A percentile compares a stretch with the other conserved stretches of the same genome.
Conservation (phyloP, 768 basidiomycete genomes). For the Pisolithus orientalis region DNA sequence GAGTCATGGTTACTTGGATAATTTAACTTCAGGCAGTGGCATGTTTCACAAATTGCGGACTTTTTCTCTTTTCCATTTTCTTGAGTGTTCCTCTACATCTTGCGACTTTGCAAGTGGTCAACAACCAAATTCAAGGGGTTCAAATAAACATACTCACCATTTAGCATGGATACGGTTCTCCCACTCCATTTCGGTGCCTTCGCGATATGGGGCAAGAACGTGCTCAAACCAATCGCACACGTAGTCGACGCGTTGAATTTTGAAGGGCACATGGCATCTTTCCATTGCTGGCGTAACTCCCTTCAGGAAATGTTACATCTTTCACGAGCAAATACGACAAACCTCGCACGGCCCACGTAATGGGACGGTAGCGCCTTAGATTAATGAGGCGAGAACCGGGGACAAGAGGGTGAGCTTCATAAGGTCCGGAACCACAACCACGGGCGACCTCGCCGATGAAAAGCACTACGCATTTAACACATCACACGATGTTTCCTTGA, state of each 20-base stretch:
- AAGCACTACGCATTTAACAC: conserved; percentile 19
- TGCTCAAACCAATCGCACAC: conserved; percentile 37
- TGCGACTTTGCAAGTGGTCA: background rate
- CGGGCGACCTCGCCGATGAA: conserved; percentile 27
- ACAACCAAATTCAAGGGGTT: too few species aligned
- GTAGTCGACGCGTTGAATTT: conserved; percentile 27
- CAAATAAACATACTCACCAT: conserved; percentile 13
- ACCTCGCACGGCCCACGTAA: conserved; percentile 39
- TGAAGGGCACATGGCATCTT: conserved; percentile 38
- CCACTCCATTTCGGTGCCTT: conserved; percentile 23
- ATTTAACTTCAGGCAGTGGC: too few species aligned
- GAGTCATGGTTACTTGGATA: background rate
- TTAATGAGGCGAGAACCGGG: conserved; percentile 31
- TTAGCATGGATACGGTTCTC: conserved; percentile 23
- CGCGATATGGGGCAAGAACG: conserved; percentile 19
- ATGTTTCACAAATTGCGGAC: too few species aligned
- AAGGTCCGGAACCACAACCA: conserved; percentile 26
- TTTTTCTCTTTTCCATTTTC: background rate
- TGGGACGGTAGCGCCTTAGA: conserved; percentile 31
- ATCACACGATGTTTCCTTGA: background rate
- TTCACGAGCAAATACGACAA: background rate
- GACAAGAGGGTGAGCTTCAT: conserved; percentile 18
- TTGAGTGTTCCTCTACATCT: background rate
- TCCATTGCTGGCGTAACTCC: conserved; percentile 36
- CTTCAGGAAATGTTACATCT: background rate